Percentiles rank a stretch among this genome's conserved stretches.
phyloP scores from a whole-genome alignment of 1,139 yeast species.

The Protomyces arabidopsidicola region DNA sequence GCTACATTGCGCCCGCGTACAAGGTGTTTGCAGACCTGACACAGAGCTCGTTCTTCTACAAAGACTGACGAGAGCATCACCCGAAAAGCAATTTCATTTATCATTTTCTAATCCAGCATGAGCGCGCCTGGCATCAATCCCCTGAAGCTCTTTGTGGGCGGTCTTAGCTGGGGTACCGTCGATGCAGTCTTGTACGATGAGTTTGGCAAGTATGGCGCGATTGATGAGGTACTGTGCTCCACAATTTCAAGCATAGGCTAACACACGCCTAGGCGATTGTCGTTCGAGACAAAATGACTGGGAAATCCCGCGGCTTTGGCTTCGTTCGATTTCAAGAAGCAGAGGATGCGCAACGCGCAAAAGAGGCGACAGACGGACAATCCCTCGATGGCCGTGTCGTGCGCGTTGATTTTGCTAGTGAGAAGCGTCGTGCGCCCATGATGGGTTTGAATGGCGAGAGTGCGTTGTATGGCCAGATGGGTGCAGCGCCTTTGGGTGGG shows the following conservation, averaged over 20 bases:
- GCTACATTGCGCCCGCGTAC: too few relatives aligned
- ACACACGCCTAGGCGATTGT: background rate
- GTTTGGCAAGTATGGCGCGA: slow-evolving; percentile 21
- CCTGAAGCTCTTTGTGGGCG: slow-evolving; percentile 22
- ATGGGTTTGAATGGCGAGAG: background rate
- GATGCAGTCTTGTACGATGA: slow-evolving; percentile 21
- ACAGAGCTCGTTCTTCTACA: too few relatives aligned
- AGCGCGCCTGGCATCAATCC: background rate
- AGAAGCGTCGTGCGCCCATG: slow-evolving; percentile 3
- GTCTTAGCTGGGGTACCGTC: slow-evolving; percentile 24
- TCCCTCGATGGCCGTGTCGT: slow-evolving; percentile 25
- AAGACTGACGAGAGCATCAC: too few relatives aligned
- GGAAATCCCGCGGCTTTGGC: slow-evolving; percentile 96
- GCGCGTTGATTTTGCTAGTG: slow-evolving; percentile 24
- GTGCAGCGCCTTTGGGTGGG: too few relatives aligned
- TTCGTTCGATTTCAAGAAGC: slow-evolving; percentile 96
- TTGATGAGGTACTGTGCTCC: background rate
- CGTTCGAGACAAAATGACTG: slow-evolving; percentile 42
- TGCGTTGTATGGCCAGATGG: background rate
- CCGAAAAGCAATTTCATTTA: too few relatives aligned
- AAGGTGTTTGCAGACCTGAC: too few relatives aligned
- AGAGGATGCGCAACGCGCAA: slow-evolving; percentile 96
- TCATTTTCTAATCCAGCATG: background rate
- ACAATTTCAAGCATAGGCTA: background rate
- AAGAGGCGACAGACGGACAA: slow-evolving; percentile 22